phyloP scores from a whole-genome alignment of 2,329 filamentous ascomycete species.

The Drechmeria coniospora region DNA sequence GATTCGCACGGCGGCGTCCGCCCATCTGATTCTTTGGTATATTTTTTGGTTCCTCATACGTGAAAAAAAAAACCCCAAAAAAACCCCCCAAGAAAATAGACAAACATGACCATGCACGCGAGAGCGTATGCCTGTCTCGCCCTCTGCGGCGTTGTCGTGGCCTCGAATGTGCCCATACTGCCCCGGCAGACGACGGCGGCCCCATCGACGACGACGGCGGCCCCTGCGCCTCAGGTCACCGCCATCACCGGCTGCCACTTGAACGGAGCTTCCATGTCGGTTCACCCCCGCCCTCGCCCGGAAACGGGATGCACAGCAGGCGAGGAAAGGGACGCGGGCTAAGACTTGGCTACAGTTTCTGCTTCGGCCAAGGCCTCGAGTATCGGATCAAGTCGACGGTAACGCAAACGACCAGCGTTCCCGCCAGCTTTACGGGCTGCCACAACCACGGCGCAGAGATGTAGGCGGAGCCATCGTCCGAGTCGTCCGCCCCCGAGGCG shows the following conservation, averaged over 20 bases:
- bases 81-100: too few relatives aligned
- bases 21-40: not conserved
- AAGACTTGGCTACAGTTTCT: too few relatives aligned
- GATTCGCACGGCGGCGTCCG: too few relatives aligned
- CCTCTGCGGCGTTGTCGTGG: slow-evolving; percentile 7
- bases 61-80: not conserved
- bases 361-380: slow-evolving; percentile 26
- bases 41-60: not conserved
- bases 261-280: slow-evolving; percentile 24
- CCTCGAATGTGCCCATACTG: slow-evolving; percentile 8
- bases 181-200: slow-evolving; percentile 17
- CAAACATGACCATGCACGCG: not conserved
- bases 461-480: too few relatives aligned
- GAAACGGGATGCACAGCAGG: too few relatives aligned
- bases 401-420: slow-evolving; percentile 39
- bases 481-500: too few relatives aligned
- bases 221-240: slow-evolving; percentile 13
- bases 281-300: too few relatives aligned
- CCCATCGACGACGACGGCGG: slow-evolving; percentile 10
- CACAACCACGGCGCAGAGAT: slow-evolving; percentile 43
- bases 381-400: slow-evolving; percentile 28
- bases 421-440: slow-evolving; percentile 48
- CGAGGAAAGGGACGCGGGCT: too few relatives aligned
- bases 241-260: slow-evolving; percentile 26
- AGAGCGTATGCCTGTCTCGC: slow-evolving; percentile 3